phyloP scores from a whole-genome alignment of 2,329 filamentous ascomycete genomes.

The Madurella fahalii region DNA sequence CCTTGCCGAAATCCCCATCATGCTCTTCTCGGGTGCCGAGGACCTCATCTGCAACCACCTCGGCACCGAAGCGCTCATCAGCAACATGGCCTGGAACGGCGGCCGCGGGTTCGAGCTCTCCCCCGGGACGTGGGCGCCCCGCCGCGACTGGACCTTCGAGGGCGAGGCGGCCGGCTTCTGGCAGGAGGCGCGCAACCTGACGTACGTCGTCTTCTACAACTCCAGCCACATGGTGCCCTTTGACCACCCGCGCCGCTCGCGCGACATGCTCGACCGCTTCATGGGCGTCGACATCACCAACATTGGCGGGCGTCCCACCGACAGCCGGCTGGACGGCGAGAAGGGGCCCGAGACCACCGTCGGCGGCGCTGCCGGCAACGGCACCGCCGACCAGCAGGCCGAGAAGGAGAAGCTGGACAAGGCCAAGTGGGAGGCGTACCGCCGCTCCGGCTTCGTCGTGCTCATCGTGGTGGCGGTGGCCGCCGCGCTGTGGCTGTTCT shows the following conservation, averaged over 20 bases:
- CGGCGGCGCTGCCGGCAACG: constrained; percentile 58
- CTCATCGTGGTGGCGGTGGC: constrained; percentile 75
- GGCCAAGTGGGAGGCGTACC: constrained; percentile 85
- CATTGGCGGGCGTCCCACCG: constrained; percentile 75
- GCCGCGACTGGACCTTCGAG: constrained; percentile 91
- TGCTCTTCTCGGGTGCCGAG: constrained; percentile 89
- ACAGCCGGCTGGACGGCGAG: constrained; percentile 81
- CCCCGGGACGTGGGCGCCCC: constrained; percentile 86
- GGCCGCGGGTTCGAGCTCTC: constrained; percentile 86
- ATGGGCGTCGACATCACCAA: constrained; percentile 86
- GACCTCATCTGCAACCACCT: constrained; percentile 97
- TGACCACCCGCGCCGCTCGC: constrained; percentile 77
- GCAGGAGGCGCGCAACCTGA: constrained; percentile 90
- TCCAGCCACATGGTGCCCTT: constrained; percentile 98
- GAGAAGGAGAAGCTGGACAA: constrained; percentile 71
- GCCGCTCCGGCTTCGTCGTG: constrained; percentile 79
- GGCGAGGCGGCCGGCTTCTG: constrained; percentile 84
- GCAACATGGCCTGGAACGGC: constrained; percentile 86
- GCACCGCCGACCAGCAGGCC: constrained; percentile 60
- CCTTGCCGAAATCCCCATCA: constrained; percentile 69
- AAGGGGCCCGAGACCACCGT: constrained; percentile 75
- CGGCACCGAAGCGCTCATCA: constrained; percentile 86
- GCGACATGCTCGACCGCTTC: constrained; percentile 97
- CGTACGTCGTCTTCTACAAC: constrained; percentile 94
- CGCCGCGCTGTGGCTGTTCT: constrained; percentile 70